phyloP scores from a whole-genome alignment of 1,284 basidiomycete genomes.

The Trametes polyzona region DNA sequence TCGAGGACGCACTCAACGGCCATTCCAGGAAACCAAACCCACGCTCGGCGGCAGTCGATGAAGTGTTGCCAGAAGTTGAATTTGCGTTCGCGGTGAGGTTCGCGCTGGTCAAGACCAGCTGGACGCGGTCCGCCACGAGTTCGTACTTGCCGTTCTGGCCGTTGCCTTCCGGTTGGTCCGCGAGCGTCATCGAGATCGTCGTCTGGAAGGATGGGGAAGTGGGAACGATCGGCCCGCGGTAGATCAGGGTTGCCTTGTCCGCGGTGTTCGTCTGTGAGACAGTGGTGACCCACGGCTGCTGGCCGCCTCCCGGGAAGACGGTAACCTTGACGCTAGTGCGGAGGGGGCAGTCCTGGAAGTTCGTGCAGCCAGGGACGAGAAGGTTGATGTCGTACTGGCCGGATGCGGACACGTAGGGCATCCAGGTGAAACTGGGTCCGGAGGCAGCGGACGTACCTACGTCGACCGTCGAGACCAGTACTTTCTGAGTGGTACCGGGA shows the following conservation, averaged over 20 bases:
- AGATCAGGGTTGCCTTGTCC: constrained; percentile 70
- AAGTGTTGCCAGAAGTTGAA: constrained; percentile 37
- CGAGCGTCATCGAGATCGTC: constrained; percentile 74
- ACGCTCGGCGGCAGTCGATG: constrained; percentile 39
- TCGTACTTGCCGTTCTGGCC: constrained; percentile 72
- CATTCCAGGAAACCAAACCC: constrained; percentile 84
- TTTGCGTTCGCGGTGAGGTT: constrained; percentile 41
- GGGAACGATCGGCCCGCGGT: constrained; percentile 82
- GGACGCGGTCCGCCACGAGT: constrained; percentile 81
- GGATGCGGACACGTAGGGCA: constrained; percentile 86
- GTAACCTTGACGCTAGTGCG: constrained; percentile 86
- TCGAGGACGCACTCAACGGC: constrained; percentile 53
- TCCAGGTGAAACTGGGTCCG: constrained; percentile 84
- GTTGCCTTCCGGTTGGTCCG: constrained; percentile 58
- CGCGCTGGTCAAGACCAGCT: constrained; percentile 72
- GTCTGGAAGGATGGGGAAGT: constrained; percentile 73
- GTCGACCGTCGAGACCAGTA: constrained; percentile 71
- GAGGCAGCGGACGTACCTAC: constrained; percentile 64
- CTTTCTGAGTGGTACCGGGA: constrained; percentile 77
- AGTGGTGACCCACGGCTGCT: constrained; percentile 65
- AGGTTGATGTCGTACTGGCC: constrained; percentile 88
- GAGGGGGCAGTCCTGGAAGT: constrained; percentile 78
- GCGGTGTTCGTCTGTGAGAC: constrained; percentile 77
- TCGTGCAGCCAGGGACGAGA: constrained; percentile 84
- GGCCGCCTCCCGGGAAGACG: constrained; percentile 76